These are phyloP conservation scores for Falciphora oryzae DNA, from an alignment of 2,329 filamentous ascomycete genomes.

Conservation along the genomic window DNA sequence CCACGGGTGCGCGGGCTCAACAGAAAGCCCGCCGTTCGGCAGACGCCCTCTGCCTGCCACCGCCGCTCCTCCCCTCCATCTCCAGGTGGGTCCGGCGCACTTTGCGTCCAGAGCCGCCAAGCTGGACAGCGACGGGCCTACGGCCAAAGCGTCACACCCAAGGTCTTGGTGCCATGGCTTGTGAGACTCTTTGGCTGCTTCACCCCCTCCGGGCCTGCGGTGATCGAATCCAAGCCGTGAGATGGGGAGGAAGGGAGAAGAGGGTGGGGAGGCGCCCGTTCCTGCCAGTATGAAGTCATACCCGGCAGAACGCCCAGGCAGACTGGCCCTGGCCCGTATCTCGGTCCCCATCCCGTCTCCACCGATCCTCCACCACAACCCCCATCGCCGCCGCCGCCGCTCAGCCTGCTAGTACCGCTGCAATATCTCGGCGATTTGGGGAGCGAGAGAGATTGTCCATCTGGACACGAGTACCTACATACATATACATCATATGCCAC, in stretches of 20 bases:
- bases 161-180: constrained; percentile 1
- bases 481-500: not conserved
- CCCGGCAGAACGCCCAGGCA: not conserved
- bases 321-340: not conserved
- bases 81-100: not conserved
- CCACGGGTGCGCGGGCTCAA: not conserved
- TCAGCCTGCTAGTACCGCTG: not conserved
- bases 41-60: not conserved
- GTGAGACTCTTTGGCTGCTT: not conserved
- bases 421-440: not conserved
- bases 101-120: not conserved
- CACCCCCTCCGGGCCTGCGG: not conserved
- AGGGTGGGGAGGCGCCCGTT: not conserved
- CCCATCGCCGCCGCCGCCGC: not conserved
- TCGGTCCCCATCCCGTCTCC: not conserved
- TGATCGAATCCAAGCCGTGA: not conserved
- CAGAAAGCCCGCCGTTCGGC: not conserved
- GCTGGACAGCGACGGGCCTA: not conserved
- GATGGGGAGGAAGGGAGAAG: not conserved
- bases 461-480: not conserved
- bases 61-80: not conserved
- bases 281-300: not conserved
- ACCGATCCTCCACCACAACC: not conserved
- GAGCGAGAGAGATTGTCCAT: not conserved
- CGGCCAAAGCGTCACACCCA: not conserved